Conservation (phyloP, 495 filamentous ascomycete genomes). For the Physcia stellaris region DNA sequence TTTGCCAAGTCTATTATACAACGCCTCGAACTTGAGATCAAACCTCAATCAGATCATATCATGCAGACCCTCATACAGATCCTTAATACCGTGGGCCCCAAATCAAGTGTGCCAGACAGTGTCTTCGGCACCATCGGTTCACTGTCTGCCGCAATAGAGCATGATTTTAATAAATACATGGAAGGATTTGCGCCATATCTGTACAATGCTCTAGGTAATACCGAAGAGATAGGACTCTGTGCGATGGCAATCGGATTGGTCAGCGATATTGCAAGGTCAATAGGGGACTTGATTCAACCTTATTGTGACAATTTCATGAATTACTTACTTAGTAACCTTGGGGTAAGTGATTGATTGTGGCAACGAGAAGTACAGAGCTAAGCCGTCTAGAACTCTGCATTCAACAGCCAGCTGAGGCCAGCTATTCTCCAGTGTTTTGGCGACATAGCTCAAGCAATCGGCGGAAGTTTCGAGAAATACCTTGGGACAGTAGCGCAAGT, state of each 20-base stretch:
- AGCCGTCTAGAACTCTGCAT: constrained; percentile 22
- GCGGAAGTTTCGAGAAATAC: constrained; percentile 83
- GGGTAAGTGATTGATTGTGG: constrained; percentile 39
- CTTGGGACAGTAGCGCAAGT: constrained; percentile 84
- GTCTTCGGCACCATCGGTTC: constrained; percentile 82
- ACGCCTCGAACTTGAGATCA: constrained; percentile 81
- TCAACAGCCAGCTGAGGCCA: constrained; percentile 94
- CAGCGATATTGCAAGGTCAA: constrained; percentile 83
- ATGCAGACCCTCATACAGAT: constrained; percentile 80
- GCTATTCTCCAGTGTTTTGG: constrained; percentile 96
- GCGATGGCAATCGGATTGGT: constrained; percentile 95
- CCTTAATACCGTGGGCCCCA: constrained; percentile 59
- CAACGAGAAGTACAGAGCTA: too few species aligned
- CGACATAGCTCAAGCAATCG: constrained; percentile 93
- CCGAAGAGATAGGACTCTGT: constrained; percentile 86
- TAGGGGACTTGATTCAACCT: constrained; percentile 79
- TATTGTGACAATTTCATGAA: constrained; percentile 98
- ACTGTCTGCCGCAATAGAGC: constrained; percentile 75
- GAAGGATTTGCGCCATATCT: constrained; percentile 81
- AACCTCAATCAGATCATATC: constrained; percentile 81
- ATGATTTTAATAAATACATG: constrained; percentile 93
- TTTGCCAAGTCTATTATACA: constrained; percentile 55
- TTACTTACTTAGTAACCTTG: constrained; percentile 75
- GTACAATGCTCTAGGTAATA: constrained; percentile 84
- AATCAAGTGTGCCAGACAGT: constrained; percentile 89